Evolutionary conservation across 306 rosid species (phyloP), one percentile per base, ranked within the genome.

Genomic region (Cucumis melo): DNA sequence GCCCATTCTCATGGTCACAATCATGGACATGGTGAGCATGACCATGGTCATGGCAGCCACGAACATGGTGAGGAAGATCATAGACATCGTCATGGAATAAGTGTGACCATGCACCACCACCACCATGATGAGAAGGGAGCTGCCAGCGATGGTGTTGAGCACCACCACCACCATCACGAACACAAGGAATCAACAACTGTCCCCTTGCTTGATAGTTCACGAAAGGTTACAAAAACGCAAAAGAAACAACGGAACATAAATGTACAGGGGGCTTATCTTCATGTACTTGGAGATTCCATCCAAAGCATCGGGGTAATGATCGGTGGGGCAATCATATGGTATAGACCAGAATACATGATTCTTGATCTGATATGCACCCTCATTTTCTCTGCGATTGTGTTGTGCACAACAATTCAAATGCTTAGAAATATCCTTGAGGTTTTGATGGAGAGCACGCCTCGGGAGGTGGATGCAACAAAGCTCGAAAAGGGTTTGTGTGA

Each of bases 251-350:
- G 82, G 71, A 87, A 85, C 38, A 80, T 87, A 73, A 87, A 87
- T 8, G 58, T 87, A 24, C 91, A 83, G 23, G 91, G 91, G 62
- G 91, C 91, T 44, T 87, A 87, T 70, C 91, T 87, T 59, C 91
- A 87, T 38, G 89, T 87, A 50, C 86, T 87, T 2, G 91, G 91
- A 68, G 91, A 87, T 66, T 84, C 86, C 27, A 78, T 87, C 51
- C 91, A 87, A 77, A 87, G 91, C 73, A 56, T 85, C 6, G 89
- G 91, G 41, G 91, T 87, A 66, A 87, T 87, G 91, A 85, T 87
- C n/a, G 89, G 91, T 15, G 91, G 91, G 68, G 91, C 87, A 62
- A 8, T 80, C 46, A 87, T 87, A 48, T 87, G 91, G 91, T 83
- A 76, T 23, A 87, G 80, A 21, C 89, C 89, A 0, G 72, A 85